Base-by-base conservation (phyloP, 495 filamentous ascomycete species). In the Penicillium coffeae region DNA sequence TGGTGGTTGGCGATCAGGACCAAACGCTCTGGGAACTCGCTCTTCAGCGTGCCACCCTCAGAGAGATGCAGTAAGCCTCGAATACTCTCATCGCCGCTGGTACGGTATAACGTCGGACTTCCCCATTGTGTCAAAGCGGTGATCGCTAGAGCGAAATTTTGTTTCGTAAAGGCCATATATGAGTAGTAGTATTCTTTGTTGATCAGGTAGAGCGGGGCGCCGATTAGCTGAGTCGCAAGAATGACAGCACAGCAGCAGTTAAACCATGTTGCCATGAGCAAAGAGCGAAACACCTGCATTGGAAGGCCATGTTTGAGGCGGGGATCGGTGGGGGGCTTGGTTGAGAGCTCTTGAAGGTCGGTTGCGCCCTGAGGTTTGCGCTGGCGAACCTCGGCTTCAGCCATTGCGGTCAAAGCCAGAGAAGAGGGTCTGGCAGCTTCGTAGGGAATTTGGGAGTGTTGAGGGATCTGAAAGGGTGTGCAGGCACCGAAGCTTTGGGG, bases 1-100 rank as follows among this genome's bases (percentile, higher is more conserved):
- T 85, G 82, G 54, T 87, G 83, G 42, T 87, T 87, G 9, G 83
- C 72, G 42, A 87, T 82, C 60, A 87, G 45, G 38, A 87, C 74
- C 44, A 84, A 54, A 15, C 83, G 72, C 60, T 84, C 77, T 6
- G 80, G 78, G 47, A 87, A 85, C 27, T 71, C 50, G 14, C 76
- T 77, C 53, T 74, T 69, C 25, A 87, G 56, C 43, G 70, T 59
- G 3, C 83, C 83, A 63, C 82, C 78, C 40, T 65, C 60, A 0
- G 72, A 70, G 45, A 78, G 59, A 48, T 76, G 65, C 21, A 87
- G 54, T 59, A 85, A 78, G 3, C 79, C 81, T 41, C 68, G 67
- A 12, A 87, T 74, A 44, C 72, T 81, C 47, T 68, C 67, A 56
- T 86, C 83, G 21, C 82, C 82, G 47, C 79, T 83, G 32, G 86